phyloP scores from a whole-genome alignment of 768 basidiomycete species.

The Boletus sp. region DNA sequence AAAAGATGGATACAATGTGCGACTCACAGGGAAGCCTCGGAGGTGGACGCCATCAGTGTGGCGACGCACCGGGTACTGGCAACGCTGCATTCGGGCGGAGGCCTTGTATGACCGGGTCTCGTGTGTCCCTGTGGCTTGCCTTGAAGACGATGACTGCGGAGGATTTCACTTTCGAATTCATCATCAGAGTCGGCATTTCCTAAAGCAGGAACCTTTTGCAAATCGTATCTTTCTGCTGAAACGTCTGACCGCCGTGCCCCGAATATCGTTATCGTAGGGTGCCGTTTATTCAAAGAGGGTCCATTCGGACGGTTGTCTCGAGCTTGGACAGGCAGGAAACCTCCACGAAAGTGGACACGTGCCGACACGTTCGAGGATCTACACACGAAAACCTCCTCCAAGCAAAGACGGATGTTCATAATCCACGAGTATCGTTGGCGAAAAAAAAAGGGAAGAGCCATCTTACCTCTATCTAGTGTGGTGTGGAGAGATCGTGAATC shows the following conservation, averaged over 20 bases:
- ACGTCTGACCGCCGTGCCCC: neutral
- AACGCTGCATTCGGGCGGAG: neutral
- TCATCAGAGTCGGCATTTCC: neutral
- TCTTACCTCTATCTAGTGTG: too few relatives aligned
- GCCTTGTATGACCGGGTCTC: too few relatives aligned
- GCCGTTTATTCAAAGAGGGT: neutral
- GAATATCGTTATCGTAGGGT: neutral
- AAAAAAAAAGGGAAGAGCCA: neutral
- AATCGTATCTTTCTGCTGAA: neutral
- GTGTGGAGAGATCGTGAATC: neutral
- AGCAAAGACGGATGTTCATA: neutral
- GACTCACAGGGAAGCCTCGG: neutral
- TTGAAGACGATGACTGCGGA: neutral
- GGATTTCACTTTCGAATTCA: neutral
- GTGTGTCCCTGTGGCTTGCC: neutral
- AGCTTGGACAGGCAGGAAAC: neutral
- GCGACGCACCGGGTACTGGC: neutral
- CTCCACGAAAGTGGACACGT: neutral
- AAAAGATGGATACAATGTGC: neutral
- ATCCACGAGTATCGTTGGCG: neutral
- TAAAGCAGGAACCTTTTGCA: neutral
- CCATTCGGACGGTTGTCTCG: neutral
- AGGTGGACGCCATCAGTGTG: too few relatives aligned
- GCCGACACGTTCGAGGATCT: neutral
- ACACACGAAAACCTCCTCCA: neutral